These are phyloP conservation scores for Henckelia pumila DNA, from an alignment of 257 asterid genomes.

Conservation along the genomic window DNA sequence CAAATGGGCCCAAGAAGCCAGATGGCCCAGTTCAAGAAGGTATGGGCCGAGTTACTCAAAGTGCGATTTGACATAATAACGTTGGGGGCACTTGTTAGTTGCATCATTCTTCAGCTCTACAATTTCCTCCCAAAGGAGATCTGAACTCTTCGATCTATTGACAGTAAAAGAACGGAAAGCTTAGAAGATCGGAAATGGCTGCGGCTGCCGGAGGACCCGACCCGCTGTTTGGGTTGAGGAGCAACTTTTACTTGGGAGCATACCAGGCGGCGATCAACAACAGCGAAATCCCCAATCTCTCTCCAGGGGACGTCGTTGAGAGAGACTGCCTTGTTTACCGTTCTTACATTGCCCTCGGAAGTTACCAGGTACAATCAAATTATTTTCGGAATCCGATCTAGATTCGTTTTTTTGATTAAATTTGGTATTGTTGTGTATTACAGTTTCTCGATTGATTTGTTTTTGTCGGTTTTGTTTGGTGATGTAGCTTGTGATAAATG, in stretches of 20 bases:
- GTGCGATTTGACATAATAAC: no score
- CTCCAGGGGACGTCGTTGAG: conserved; percentile 74
- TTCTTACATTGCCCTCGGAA: conserved; percentile 62
- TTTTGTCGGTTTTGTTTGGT: neutral
- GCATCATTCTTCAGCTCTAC: neutral
- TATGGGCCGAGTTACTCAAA: neutral
- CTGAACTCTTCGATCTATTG: neutral
- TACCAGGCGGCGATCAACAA: conserved; percentile 96
- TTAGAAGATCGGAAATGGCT: conserved; percentile 26
- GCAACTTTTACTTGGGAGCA: conserved; percentile 88
- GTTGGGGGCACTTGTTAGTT: neutral
- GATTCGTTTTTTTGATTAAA: conserved; percentile 9
- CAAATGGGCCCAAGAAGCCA: neutral
- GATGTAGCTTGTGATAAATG: conserved; percentile 76
- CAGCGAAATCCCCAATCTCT: conserved; percentile 84
- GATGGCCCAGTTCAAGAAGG: neutral
- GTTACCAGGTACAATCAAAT: conserved; percentile 30
- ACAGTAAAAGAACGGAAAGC: neutral
- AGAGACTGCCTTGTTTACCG: conserved; percentile 79
- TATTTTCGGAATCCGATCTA: conserved; percentile 2
- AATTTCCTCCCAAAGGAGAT: neutral
- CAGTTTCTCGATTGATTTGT: neutral
- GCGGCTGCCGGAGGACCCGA: conserved; percentile 76
- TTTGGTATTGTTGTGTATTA: neutral
- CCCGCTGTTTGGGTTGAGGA: conserved; percentile 75